These are phyloP conservation scores for Exserohilum turcica DNA, from an alignment of 2,329 filamentous ascomycete species.

Conservation along the genomic window DNA sequence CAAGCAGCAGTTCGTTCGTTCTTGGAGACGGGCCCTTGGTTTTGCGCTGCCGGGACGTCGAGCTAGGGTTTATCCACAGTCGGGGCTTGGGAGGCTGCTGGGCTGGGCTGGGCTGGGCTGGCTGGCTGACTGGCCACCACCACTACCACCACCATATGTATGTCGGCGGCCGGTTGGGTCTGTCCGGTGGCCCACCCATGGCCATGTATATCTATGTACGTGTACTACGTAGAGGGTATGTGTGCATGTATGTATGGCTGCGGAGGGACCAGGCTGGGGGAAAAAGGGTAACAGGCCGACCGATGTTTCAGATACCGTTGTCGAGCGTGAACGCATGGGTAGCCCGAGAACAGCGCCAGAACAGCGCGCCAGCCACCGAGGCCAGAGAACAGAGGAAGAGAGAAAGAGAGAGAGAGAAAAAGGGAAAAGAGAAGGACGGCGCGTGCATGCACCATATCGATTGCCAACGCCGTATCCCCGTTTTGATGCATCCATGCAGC, in stretches of 20 bases:
- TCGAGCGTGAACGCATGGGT: constrained; percentile 7
- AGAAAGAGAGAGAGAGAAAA: too few species aligned
- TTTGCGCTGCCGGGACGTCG: too few species aligned
- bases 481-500: constrained; percentile 16
- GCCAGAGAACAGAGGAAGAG: too few species aligned
- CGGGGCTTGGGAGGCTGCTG: too few species aligned
- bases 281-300: constrained; percentile 7
- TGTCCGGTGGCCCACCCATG: neutral
- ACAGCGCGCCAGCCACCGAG: too few species aligned
- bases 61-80: too few species aligned
- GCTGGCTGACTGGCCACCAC: too few species aligned
- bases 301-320: constrained; percentile 22
- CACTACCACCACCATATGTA: too few species aligned
- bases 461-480: constrained; percentile 14
- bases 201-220: too few species aligned
- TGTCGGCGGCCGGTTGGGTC: neutral
- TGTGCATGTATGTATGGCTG: constrained; percentile 7
- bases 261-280: neutral
- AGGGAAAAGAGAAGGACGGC: neutral
- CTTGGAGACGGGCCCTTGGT: neutral
- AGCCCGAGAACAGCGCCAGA: too few species aligned
- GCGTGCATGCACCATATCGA: constrained; percentile 22
- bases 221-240: too few species aligned
- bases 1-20: neutral
- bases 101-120: neutral